Evolutionary conservation across 441 rosid species (phyloP), one percentile per base, ranked within the genome.

Genomic region (Erodium moschatum): DNA sequence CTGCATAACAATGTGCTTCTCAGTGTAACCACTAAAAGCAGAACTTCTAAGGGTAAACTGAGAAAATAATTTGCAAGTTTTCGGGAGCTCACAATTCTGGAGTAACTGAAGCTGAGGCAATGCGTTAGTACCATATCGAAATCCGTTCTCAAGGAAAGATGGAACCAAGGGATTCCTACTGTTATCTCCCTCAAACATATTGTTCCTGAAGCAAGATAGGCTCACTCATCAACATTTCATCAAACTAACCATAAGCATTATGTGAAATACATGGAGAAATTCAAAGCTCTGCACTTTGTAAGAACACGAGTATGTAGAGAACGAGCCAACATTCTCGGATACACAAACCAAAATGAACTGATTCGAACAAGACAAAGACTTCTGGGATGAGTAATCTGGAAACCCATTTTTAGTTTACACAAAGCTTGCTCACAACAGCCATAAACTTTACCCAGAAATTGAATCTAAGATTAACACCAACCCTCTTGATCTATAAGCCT

Each of bases 31-130:
- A 18, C 21, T 19, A 18, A 56, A 56, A 56, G 19, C 9, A 19
- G 9, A 18, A 16, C 21, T 16, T 56, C 6, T n/a, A 56, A 56
- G 64, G 64, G n/a, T 19, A 9, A 58, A 9, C 9, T 65, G 20
- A 64, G 29, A 65, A 48, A 35, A 15, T 29, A 21, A 20, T 8
- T 38, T 4, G 7, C 64, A 61, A 69, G 27, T 3, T 35, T n/a
- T 44, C 27, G 42, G 4, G 67, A n/a, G 80, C 89, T 82, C 74
- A 88, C 91, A 73, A 65, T 76, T 76, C 50, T 82, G 85, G n/a
- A 77, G 79, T 50, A 85, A 70, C 80, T 86, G 88, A 72, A 84
- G 84, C 82, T 79, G 88, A 69, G 84, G 85, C n/a, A 85, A 69
- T 33, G 78, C 70, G 77, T 79, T 86, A 4, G 78, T 70, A 66